phyloP scores from a whole-genome alignment of 805 yeast genomes.

The Yarrowia sp. region DNA sequence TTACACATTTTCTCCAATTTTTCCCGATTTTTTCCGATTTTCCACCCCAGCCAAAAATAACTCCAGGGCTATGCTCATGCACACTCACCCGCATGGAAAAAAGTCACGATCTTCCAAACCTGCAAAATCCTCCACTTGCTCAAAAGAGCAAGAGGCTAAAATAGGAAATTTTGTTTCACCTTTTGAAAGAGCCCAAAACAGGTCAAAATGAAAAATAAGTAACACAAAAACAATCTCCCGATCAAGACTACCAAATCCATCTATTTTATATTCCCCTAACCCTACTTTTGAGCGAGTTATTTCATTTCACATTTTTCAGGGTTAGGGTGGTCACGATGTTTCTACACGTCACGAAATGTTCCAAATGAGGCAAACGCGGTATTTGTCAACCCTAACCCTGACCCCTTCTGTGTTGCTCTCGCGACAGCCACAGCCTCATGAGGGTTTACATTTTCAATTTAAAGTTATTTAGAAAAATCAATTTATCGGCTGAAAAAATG shows the following conservation, averaged over 20 bases:
- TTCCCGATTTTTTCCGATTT: background rate
- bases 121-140: background rate
- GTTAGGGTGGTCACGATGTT: background rate
- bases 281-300: background rate
- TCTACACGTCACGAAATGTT: background rate
- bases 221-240: no score
- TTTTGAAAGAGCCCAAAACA: background rate
- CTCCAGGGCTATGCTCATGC: background rate
- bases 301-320: background rate
- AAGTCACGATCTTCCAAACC: slow-evolving; percentile 6
- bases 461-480: background rate
- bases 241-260: no score
- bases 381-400: background rate
- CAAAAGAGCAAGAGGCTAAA: background rate
- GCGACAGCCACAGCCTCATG: slow-evolving; percentile 15
- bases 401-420: background rate
- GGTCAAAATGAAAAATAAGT: background rate
- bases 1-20: background rate
- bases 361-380: background rate
- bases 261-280: background rate
- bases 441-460: background rate
- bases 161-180: background rate
- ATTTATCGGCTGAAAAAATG: background rate
- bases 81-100: background rate
- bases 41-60: background rate